A percentile compares a stretch with the other conserved stretches of the same genome.
Evolutionary conservation across 2,329 filamentous ascomycete species (phyloP).

Genomic region (Monosporascus sp.): DNA sequence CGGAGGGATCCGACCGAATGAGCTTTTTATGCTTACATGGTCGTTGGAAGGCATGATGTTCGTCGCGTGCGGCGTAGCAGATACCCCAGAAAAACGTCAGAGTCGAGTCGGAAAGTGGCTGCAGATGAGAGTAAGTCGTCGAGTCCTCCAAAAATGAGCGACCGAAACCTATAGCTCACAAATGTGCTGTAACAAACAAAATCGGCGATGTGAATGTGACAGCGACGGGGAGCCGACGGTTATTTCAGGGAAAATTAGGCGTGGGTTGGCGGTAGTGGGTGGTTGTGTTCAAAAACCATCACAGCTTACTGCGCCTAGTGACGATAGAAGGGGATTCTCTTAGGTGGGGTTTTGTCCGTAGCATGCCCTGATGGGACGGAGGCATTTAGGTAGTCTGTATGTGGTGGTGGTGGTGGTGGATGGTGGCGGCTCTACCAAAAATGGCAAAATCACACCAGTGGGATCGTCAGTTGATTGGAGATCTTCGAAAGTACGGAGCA

Average conservation of each 20-base stretch:
- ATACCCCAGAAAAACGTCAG: neutral
- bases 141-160: neutral
- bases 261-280: conserved; percentile 13
- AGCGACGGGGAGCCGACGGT: neutral
- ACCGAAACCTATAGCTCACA: neutral
- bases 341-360: conserved; percentile 20
- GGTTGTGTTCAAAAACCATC: conserved; percentile 16
- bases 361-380: conserved; percentile 9
- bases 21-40: conserved; percentile 14
- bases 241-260: neutral
- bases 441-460: neutral
- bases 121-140: neutral
- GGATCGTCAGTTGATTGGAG: neutral
- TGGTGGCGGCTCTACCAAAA: neutral
- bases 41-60: conserved; percentile 21
- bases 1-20: neutral
- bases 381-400: neutral
- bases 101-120: neutral
- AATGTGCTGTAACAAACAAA: neutral
- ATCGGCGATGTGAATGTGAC: neutral
- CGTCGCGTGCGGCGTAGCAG: conserved; percentile 7
- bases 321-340: conserved; percentile 12
- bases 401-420: neutral
- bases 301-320: conserved; percentile 18
- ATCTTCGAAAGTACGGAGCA: neutral